Evolutionary conservation across 2,329 filamentous ascomycete species (phyloP), one percentile per base, ranked within the genome.

Genomic region (Aspergillus proliferans): DNA sequence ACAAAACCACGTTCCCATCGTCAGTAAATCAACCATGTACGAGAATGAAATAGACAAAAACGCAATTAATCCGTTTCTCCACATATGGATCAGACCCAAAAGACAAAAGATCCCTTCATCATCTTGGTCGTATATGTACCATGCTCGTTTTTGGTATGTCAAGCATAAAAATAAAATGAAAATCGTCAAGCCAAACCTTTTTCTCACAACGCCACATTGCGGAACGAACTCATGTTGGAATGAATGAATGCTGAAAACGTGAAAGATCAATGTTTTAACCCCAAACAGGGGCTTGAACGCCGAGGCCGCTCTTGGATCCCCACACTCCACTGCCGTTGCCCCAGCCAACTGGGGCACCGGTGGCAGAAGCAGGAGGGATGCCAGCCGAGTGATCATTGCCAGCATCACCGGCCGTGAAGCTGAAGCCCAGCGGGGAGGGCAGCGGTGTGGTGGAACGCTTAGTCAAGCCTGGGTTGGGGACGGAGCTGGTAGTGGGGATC

Each of bases 261-360:
- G 43, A 43, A 40, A 33, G n/a, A 48, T 46, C 5, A 30, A 26
- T 36, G 24, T 6, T 51, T 63, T 84, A 96, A 60, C 91, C 91
- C 91, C 91, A 97, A 59, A 96, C 92, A 56, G 89, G 94, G 56
- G 91, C 90, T 68, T 94, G 89, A 53, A 91, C 87, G 56, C 90
- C 88, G 53, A 94, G 83, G 45, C 83, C 82, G 56, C 84, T 87
- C 63, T 87, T 88, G 62, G 84, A 85, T 51, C 89, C 87, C 91
- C 91, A 95, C 42, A 92, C 88, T 36, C 84, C 86, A 56, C 84
- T 85, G 57, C 87, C 86, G 64, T 83, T 85, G 48, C 87, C 84
- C 91, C 91, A 95, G 52, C 84, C 82, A 33, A 57, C 44, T 9
- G 63, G 52, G 5, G 53, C 60, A 36, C 55, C 57, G 4, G 62